A percentile compares a stretch with the other conserved stretches of the same genome.
Evolutionary conservation across 2,329 filamentous ascomycete genomes (phyloP).

Genomic region (Aschersonia sp.): DNA sequence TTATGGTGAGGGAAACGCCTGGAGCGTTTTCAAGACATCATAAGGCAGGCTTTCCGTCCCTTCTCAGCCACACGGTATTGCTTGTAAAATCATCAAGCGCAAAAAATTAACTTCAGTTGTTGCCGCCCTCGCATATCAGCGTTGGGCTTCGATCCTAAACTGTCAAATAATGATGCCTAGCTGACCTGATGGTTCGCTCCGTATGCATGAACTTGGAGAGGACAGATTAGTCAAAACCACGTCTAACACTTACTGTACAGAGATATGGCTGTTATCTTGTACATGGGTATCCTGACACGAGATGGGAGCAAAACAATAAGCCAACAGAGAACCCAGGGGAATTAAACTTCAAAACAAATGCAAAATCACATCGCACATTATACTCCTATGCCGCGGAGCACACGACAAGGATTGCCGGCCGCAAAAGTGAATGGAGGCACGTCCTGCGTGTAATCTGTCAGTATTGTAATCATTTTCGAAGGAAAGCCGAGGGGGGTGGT

Average conservation of each 20-base stretch:
- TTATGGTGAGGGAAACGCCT: no score
- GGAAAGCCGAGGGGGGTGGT: neutral
- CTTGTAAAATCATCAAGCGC: no score
- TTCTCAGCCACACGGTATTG: no score
- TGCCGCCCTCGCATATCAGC: no score
- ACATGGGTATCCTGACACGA: slow-evolving; percentile 18
- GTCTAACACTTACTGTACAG: no score
- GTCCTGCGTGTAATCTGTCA: slow-evolving; percentile 25
- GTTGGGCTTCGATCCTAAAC: no score
- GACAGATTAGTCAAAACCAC: neutral
- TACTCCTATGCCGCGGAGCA: slow-evolving; percentile 29
- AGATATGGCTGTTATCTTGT: neutral
- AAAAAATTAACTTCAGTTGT: no score
- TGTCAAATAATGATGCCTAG: neutral
- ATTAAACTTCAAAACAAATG: neutral
- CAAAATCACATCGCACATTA: slow-evolving; percentile 2
- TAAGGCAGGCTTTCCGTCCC: no score
- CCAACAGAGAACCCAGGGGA: neutral
- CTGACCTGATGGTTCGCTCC: neutral
- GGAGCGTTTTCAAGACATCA: no score
- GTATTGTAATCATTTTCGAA: neutral
- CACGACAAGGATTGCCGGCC: slow-evolving; percentile 53
- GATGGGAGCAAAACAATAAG: slow-evolving; percentile 1
- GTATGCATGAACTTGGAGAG: neutral
- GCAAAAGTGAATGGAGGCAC: slow-evolving; percentile 56